phyloP scores from a whole-genome alignment of 192 early-diverging fungal genomes.

The Umbelopsis sp. region DNA sequence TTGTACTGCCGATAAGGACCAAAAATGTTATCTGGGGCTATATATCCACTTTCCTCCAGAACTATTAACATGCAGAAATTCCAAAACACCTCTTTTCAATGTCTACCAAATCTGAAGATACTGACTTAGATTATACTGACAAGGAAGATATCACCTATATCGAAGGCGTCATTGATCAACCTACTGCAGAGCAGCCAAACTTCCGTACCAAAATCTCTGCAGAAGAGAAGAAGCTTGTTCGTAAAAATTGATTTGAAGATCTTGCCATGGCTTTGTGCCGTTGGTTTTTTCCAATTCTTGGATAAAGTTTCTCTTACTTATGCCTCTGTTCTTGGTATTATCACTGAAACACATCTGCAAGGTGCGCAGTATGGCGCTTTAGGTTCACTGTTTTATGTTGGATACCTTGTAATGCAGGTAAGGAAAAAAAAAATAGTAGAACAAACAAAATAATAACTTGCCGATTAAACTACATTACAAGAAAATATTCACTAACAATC shows the following conservation, averaged over 20 bases:
- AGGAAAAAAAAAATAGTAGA: neutral
- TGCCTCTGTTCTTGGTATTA: constrained; percentile 18
- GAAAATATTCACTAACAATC: neutral
- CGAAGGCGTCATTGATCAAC: neutral
- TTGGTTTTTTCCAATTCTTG: constrained; percentile 32
- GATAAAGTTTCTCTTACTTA: constrained; percentile 26
- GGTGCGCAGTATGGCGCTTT: constrained; percentile 25
- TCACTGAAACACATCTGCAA: constrained; percentile 16
- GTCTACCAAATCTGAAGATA: neutral
- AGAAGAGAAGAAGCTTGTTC: constrained; percentile 24
- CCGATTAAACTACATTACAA: too few relatives aligned
- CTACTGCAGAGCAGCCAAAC: neutral
- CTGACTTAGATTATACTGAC: neutral
- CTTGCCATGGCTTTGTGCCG: constrained; percentile 23
- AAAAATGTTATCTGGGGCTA: too few relatives aligned
- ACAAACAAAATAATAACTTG: too few relatives aligned
- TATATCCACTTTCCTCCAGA: too few relatives aligned
- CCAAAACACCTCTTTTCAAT: neutral
- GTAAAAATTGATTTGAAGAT: constrained; percentile 28
- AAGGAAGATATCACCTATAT: neutral
- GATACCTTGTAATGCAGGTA: constrained; percentile 19
- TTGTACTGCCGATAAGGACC: too few relatives aligned
- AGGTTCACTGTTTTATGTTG: constrained; percentile 26
- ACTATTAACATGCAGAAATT: too few relatives aligned
- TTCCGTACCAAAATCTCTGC: neutral